Percentiles rank a stretch among this genome's conserved stretches.
These are phyloP conservation scores for Alternaria atra DNA, from an alignment of 2,329 filamentous ascomycete species.

Conservation along the genomic window DNA sequence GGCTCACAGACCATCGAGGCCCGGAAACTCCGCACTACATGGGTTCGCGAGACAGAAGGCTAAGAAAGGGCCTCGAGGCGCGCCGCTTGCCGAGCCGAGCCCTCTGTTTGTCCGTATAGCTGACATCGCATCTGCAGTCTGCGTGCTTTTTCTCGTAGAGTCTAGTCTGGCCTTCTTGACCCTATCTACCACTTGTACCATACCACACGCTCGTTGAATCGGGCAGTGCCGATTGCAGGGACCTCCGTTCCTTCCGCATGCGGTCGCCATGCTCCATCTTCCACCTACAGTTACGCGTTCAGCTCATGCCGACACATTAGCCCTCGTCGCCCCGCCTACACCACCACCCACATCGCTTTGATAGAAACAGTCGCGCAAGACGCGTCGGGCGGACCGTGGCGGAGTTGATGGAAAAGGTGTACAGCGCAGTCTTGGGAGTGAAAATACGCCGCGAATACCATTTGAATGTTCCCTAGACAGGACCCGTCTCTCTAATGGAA, in stretches of 20 bases:
- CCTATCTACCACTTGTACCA: background rate
- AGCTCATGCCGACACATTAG: constrained; percentile 37
- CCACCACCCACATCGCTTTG: constrained; percentile 8
- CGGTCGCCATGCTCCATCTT: constrained; percentile 42
- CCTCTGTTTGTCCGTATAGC: background rate
- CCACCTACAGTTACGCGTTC: constrained; percentile 19
- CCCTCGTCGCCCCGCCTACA: constrained; percentile 14
- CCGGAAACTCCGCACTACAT: background rate
- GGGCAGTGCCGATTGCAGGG: background rate
- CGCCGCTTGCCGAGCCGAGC: background rate
- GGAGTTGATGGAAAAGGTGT: constrained; percentile 51
- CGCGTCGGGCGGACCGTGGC: constrained; percentile 24
- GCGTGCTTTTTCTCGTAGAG: background rate
- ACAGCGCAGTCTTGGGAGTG: constrained; percentile 45
- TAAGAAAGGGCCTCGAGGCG: background rate
- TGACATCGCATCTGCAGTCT: background rate
- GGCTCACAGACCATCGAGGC: background rate
- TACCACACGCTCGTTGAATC: background rate
- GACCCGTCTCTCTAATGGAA: constrained; percentile 49
- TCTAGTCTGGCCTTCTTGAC: background rate
- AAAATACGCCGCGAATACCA: constrained; percentile 49
- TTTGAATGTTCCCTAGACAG: constrained; percentile 50
- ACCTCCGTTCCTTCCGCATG: constrained; percentile 7
- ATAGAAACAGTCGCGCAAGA: constrained; percentile 24
- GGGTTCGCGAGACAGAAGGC: background rate